A percentile compares a stretch with the other conserved stretches of the same genome.
Conservation (phyloP, 352 stramenopile species). For the Globisporangium sylvaticum region DNA sequence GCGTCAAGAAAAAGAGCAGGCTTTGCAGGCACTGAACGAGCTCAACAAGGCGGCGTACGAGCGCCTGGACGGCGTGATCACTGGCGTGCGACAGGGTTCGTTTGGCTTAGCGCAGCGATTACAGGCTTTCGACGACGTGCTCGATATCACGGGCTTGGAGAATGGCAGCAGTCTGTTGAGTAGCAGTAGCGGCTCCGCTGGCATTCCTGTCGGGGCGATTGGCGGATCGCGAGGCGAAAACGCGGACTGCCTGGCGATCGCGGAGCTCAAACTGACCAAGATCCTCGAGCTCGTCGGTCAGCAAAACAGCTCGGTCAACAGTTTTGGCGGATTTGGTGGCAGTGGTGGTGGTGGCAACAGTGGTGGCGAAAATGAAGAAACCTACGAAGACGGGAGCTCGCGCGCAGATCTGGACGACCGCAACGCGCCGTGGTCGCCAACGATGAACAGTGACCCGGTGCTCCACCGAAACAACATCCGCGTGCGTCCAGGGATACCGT, state of each 20-base stretch:
- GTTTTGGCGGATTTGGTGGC: conserved; percentile 44
- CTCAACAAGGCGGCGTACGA: conserved; percentile 80
- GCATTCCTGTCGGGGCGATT: neutral
- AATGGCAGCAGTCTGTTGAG: conserved; percentile 1
- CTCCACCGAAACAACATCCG: conserved; percentile 82
- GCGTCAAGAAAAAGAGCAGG: conserved; percentile 63
- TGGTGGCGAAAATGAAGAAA: conserved; percentile 24
- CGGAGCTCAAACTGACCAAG: conserved; percentile 75
- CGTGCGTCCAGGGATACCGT: conserved; percentile 25
- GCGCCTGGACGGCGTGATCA: conserved; percentile 70
- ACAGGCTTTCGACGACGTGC: conserved; percentile 65
- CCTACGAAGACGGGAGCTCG: conserved; percentile 22
- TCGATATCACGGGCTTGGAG: conserved; percentile 26
- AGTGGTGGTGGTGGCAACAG: conserved; percentile 3
- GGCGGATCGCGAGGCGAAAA: conserved; percentile 31
- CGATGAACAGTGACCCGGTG: conserved; percentile 61
- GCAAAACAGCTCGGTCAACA: conserved; percentile 52
- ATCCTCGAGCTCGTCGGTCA: conserved; percentile 77
- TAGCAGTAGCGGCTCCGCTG: neutral
- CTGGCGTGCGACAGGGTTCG: conserved; percentile 67
- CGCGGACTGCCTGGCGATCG: conserved; percentile 47
- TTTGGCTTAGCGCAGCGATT: conserved; percentile 63
- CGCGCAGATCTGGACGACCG: conserved; percentile 50
- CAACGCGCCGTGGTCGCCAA: conserved; percentile 56
- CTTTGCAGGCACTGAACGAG: conserved; percentile 58